phyloP scores from a whole-genome alignment of 2,329 filamentous ascomycete genomes.

The Aspergillus ustus region DNA sequence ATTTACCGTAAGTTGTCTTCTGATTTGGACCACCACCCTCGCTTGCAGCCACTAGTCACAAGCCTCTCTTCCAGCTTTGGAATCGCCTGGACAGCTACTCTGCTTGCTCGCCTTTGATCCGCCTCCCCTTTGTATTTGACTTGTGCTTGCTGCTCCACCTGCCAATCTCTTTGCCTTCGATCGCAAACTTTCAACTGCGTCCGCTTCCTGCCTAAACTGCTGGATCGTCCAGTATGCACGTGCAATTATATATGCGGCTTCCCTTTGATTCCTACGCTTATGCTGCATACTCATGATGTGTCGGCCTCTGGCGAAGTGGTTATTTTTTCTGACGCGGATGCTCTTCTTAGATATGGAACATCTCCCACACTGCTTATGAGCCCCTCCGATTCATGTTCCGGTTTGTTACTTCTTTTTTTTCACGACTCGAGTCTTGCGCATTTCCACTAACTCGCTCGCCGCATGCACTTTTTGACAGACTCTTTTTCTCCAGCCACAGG shows the following conservation, averaged over 20 bases:
- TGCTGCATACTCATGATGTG: conserved; percentile 22
- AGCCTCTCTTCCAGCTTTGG: conserved; percentile 33
- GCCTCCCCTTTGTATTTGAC: conserved; percentile 5
- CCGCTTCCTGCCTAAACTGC: conserved; percentile 18
- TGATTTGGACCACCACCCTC: conserved; percentile 40
- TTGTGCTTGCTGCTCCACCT: conserved; percentile 6
- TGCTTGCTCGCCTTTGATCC: conserved; percentile 16
- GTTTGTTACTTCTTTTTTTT: conserved; percentile 43
- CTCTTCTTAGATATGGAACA: conserved; percentile 54
- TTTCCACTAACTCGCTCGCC: background rate
- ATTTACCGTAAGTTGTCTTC: conserved; percentile 61
- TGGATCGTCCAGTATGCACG: conserved; percentile 17
- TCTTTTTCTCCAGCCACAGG: conserved; percentile 38
- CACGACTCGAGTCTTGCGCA: background rate
- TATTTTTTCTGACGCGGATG: conserved; percentile 21
- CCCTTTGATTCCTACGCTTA: conserved; percentile 16
- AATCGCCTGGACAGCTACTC: conserved; percentile 35
- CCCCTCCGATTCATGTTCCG: conserved; percentile 58
- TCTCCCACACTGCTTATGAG: conserved; percentile 56
- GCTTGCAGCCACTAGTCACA: conserved; percentile 38
- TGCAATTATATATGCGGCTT: conserved; percentile 14
- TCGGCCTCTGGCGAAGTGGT: conserved; percentile 7
- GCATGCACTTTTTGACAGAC: conserved; percentile 32
- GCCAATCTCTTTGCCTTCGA: conserved; percentile 25
- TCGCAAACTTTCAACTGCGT: conserved; percentile 34